Evolutionary conservation across 306 rosid species (phyloP).

Genomic region (Medicago arabica): DNA sequence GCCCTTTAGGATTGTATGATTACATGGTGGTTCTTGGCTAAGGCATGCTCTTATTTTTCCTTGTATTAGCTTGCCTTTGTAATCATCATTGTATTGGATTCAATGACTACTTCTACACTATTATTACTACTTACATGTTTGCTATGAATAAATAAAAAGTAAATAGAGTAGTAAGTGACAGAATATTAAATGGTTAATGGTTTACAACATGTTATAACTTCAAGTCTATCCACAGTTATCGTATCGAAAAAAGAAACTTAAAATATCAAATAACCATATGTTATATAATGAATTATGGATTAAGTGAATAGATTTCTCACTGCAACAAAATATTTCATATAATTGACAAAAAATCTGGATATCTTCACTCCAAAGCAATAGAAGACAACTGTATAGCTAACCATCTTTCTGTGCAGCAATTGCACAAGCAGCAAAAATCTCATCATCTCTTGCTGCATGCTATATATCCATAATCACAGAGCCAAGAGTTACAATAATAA

Average conservation of each 20-base stretch:
- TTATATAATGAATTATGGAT: neutral
- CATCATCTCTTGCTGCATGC: conserved; percentile 13
- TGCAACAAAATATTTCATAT: neutral
- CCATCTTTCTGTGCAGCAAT: conserved; percentile 33
- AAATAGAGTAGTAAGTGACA: neutral
- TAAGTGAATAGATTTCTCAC: conserved; percentile 3
- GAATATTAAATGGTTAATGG: neutral
- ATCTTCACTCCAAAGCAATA: conserved; percentile 9
- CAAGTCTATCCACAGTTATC: neutral
- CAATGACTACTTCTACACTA: too few relatives aligned
- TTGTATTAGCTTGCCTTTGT: too few relatives aligned
- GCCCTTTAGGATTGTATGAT: too few relatives aligned
- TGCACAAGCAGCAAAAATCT: conserved; percentile 27
- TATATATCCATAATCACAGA: conserved; percentile 26
- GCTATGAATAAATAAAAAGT: too few relatives aligned
- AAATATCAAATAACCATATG: neutral
- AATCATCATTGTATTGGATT: too few relatives aligned
- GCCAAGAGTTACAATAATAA: conserved; percentile 27
- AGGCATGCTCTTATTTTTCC: too few relatives aligned
- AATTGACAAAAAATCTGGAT: conserved; percentile 7
- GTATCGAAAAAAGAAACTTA: neutral
- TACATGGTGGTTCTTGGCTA: too few relatives aligned
- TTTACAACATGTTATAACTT: neutral
- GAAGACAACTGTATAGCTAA: conserved; percentile 2
- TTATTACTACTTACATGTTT: too few relatives aligned